Evolutionary conservation across 768 basidiomycete species (phyloP), one percentile per base, ranked within the genome.

Genomic region (Lentinula sp.): DNA sequence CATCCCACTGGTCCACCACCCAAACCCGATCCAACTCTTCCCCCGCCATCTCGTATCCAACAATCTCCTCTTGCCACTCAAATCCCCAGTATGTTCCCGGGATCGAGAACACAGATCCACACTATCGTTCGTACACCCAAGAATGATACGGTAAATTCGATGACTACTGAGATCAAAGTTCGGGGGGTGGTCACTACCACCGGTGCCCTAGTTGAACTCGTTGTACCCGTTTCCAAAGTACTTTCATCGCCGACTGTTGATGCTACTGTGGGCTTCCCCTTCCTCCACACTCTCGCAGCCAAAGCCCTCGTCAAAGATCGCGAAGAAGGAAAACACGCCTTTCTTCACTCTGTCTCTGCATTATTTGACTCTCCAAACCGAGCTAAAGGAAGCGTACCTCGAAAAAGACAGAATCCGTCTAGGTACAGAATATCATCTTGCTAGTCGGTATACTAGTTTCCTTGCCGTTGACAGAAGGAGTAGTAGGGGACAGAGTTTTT

Each of bases 221-320:
- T 53, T 9, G 51, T 36, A n/a, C 51, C 51, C 13, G 33, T 53
- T 5, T 35, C n/a, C 13, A 53, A 53, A 53, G 35, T 37, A 10
- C 51, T 53, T 37, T 4, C 51, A 13, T 50, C 49, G 13, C n/a
- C 49, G 28, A 12, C 28, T 3, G 3, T 28, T 28, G 28, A 28
- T 28, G 28, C 32, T 50, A 32, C 49, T 28, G 33, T 50, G 20
- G 28, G 18, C 20, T 53, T 33, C 2, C 73, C 74, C 33, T 70
- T 81, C 15, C 66, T 87, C 32, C 86, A 87, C 65, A 77, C 79
- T 0, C 72, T 86, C 42, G 80, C 83, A 4, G 85, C 84, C 2
- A 78, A 80, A 59, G 70, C 72, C 16, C 73, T 87, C 33, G 81
- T 87, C 20, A 77, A 77, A 63, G 83, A 83, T 18, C 67, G 84